Conservation (phyloP, 805 yeast species). For the Candida khao-thaluensis region DNA sequence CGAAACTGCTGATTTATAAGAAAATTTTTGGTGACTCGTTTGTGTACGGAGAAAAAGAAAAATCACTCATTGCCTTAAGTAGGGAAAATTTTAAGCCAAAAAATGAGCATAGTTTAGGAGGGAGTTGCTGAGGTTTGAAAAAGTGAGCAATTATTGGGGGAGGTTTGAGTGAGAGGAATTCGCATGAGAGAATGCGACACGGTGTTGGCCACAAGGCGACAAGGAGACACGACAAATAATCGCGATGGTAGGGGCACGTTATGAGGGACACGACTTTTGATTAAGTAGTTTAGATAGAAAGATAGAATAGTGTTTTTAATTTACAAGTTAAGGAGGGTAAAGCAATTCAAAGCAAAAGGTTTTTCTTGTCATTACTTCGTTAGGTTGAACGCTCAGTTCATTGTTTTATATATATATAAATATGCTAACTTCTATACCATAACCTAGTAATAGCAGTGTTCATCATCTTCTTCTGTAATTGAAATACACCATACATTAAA, state of each 20-base stretch:
- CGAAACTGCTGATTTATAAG: conserved; percentile 5
- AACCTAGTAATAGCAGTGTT: conserved; percentile 74
- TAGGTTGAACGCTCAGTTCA: too few relatives aligned
- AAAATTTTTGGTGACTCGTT: conserved; percentile 7
- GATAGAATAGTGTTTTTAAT: too few relatives aligned
- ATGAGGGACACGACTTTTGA: too few relatives aligned
- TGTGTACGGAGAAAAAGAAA: conserved; percentile 2
- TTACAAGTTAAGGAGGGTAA: too few relatives aligned
- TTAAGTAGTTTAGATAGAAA: too few relatives aligned
- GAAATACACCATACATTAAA: conserved; percentile 85
- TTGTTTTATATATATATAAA: neutral
- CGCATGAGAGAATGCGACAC: conserved; percentile 1
- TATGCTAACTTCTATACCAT: conserved; percentile 66
- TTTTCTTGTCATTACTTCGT: too few relatives aligned
- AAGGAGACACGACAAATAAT: too few relatives aligned
- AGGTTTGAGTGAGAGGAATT: neutral
- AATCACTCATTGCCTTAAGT: neutral
- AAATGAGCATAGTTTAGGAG: conserved; percentile 5
- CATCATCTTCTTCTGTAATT: conserved; percentile 87
- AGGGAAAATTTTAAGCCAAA: neutral
- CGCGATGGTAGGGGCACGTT: too few relatives aligned
- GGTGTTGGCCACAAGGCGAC: too few relatives aligned
- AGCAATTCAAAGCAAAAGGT: too few relatives aligned
- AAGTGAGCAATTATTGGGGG: neutral
- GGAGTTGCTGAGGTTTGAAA: neutral